Base-by-base conservation (phyloP, 2,329 filamentous ascomycete species). In the Torrubiella hemipterigena region DNA sequence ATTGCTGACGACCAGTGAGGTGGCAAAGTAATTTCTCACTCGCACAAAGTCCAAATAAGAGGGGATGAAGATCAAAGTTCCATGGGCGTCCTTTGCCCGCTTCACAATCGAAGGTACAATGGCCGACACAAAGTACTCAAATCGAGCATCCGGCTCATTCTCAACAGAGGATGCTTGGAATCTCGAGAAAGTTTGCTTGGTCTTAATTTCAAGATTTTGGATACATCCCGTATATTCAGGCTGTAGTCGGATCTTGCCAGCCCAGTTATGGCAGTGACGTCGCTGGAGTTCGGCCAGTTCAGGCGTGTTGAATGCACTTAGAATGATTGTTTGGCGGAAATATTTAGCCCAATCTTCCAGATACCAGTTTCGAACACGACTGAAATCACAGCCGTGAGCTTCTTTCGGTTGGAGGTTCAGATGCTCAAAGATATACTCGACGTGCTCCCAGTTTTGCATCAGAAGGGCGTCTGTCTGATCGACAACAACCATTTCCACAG, bases 401-500 rank as follows among this genome's bases (percentile, higher is more conserved):
- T 93, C 83, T 48, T 80, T 84, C 22, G 91, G 89, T 46, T 93
- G 84, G 15, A 81, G 67, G 52, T 98, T 98, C 39, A 98, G 70
- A 52, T 94, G 84, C 39, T 84, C 77, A 48, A 96, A 87, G 45
- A 95, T 81, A 51, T 82, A 83, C 52, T 93, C 83, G 38, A 95
- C 73, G 50, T 98, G 89, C 48, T 95, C 86, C 87, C 89, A 96
- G 53, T 94, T 96, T 54, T 98, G 91, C 86, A 95, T 95, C 7
- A 93, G 72, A 25, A 95, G 71, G 0, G 86, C 86, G 54, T 96
- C 87, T 10, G 85, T 81, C 56, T 96, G 87, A 52, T 98, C 91
- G 38, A 94, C 68, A 28, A 96, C 67, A 19, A 91, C 77, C 31
- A 98, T 58, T 56, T 98, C 91, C 45, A 98, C 83, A 2, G 89